Conservation (phyloP, 495 filamentous ascomycete species). For the Trypethelium eluteriae region DNA sequence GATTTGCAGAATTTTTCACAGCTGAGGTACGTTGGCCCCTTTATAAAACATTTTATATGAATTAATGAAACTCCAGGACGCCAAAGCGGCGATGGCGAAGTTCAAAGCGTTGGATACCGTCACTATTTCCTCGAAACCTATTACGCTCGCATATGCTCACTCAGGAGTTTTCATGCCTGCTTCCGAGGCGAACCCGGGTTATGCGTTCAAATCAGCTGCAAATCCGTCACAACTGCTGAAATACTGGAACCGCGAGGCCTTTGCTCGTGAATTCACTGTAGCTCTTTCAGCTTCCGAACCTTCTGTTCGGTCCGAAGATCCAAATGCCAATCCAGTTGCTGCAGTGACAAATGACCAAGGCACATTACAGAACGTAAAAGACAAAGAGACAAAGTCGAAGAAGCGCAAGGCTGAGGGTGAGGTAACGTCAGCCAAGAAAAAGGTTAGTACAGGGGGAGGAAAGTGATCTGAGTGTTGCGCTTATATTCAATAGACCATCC, state of each 20-base stretch:
- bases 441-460: constrained; percentile 23
- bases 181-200: constrained; percentile 44
- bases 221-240: constrained; percentile 63
- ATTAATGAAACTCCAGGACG: constrained; percentile 47
- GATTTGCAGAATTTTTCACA: constrained; percentile 81
- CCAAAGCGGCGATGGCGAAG: constrained; percentile 66
- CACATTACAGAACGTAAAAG: constrained; percentile 39
- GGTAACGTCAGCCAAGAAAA: constrained; percentile 47
- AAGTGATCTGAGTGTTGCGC: constrained; percentile 9
- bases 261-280: constrained; percentile 58
- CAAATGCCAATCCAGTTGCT: constrained; percentile 24
- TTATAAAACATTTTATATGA: not conserved
- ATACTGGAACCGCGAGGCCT: constrained; percentile 81
- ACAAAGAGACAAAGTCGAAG: constrained; percentile 54
- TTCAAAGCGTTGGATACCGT: constrained; percentile 72
- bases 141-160: constrained; percentile 72
- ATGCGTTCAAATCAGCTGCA: constrained; percentile 64
- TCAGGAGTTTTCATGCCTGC: constrained; percentile 80
- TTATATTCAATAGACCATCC: constrained; percentile 40
- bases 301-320: constrained; percentile 19
- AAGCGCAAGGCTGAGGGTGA: constrained; percentile 58
- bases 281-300: constrained; percentile 36
- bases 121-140: constrained; percentile 72
- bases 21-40: constrained; percentile 39
- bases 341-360: constrained; percentile 38